phyloP scores from a whole-genome alignment of 257 asterid species.

The Cordia subcordata region DNA sequence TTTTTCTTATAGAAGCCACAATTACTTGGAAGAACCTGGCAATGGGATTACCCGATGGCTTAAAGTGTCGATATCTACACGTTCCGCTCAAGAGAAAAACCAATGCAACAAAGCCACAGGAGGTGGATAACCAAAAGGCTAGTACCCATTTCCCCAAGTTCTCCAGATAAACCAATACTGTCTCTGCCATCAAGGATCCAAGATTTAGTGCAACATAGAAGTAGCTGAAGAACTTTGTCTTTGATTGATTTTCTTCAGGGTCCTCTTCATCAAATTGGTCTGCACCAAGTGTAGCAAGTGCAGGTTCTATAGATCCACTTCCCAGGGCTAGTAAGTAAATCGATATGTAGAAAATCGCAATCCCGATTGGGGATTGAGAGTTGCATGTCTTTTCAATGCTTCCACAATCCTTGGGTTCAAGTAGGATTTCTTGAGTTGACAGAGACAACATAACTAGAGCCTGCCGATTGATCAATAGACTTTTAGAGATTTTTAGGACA shows the following conservation, averaged over 20 bases:
- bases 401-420: constrained; percentile 73
- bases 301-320: constrained; percentile 88
- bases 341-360: constrained; percentile 57
- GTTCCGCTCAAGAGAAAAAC: constrained; percentile 49
- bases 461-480: too few relatives aligned
- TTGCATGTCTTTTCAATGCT: constrained; percentile 42
- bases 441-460: constrained; percentile 59
- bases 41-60: constrained; percentile 62
- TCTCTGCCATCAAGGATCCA: constrained; percentile 75
- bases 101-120: constrained; percentile 55
- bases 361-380: constrained; percentile 43
- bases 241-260: constrained; percentile 51
- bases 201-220: constrained; percentile 70
- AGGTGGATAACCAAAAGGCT: constrained; percentile 85
- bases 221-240: constrained; percentile 59
- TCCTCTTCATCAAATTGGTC: constrained; percentile 83
- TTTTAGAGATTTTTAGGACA: too few relatives aligned
- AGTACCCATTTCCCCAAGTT: constrained; percentile 64
- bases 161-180: constrained; percentile 56
- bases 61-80: constrained; percentile 45
- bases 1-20: constrained; percentile 58
- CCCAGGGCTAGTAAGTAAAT: constrained; percentile 71
- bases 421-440: constrained; percentile 62
- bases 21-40: constrained; percentile 64
- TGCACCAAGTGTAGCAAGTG: constrained; percentile 76